Evolutionary conservation across 2,329 filamentous ascomycete genomes (phyloP), one percentile per base, ranked within the genome.

Genomic region (Helotiales sp.): DNA sequence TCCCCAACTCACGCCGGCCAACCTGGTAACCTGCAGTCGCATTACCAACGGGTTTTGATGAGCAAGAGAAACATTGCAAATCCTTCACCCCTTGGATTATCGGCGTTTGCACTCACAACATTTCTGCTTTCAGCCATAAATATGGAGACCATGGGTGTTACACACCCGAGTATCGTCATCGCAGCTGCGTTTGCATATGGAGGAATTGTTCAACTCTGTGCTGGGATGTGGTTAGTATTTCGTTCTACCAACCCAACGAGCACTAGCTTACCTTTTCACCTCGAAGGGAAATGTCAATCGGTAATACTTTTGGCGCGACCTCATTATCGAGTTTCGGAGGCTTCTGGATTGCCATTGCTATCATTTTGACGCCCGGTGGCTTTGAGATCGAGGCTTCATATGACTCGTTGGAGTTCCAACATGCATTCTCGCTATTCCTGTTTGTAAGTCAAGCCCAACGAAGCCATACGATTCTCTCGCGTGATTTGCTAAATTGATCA

Each of bases 291-390:
- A 90, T 93, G 84, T 89, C 89, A 33, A 81, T 90, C n/a, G 90
- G 89, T 57, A 93, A 93, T 79, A 93, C 90, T 10, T 93, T 93
- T 65, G 89, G 89, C 79, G 90, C 89, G 52, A 93, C 89, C 24
- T 89, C 90, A 19, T 77, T 93, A 57, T 90, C 88, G 9, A 93
- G 89, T 0, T 93, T 90, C 70, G 90, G 90, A 66, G 89, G 89
- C 62, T 93, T 93, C 81, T 93, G 90, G 90, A 83, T 93, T 69
- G 79, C 82, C 12, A 89, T 90, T 67, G 89, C 79, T 61, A 87
- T 93, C 67, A 79, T 93, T 54, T 74, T 89, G 61, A 90, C 88
- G 2, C 89, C 83, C 1, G 71, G 81, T 62, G 79, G 80, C 13
- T 92, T 89, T 76, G 72, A 82, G 48, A 85, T 91, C 57, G 74